Evolutionary conservation across 148 eudicot genomes (phyloP).

Genomic region (Drosera capensis): DNA sequence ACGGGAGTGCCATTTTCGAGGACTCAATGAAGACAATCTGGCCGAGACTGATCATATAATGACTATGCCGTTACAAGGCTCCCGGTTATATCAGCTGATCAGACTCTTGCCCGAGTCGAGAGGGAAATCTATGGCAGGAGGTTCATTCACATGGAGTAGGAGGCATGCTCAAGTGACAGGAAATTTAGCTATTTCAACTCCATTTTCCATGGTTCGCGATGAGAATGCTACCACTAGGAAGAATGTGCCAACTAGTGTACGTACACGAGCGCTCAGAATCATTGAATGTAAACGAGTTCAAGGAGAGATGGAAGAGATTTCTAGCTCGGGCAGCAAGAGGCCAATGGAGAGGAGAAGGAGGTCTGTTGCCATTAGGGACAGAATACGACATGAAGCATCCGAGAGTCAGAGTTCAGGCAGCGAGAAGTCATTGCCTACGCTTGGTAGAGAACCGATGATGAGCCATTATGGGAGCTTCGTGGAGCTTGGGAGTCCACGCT

Average conservation of each 20-base stretch:
- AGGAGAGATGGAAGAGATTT: neutral
- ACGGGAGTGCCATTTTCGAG: conserved; percentile 18
- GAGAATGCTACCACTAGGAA: neutral
- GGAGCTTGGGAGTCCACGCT: no score
- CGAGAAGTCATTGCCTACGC: conserved; percentile 1
- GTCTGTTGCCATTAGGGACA: neutral
- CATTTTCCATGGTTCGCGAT: neutral
- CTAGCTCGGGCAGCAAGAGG: neutral
- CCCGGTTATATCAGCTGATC: conserved; percentile 29
- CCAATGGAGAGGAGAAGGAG: neutral
- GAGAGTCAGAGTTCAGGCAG: conserved; percentile 4
- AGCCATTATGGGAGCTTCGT: no score
- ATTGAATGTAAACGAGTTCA: neutral
- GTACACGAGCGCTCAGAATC: neutral
- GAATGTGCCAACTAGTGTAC: neutral
- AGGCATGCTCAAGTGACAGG: neutral
- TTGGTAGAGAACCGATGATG: conserved; percentile 8
- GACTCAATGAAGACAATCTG: conserved; percentile 33
- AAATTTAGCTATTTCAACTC: neutral
- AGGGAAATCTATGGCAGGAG: conserved; percentile 8
- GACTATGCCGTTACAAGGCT: conserved; percentile 72
- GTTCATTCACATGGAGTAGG: conserved; percentile 3
- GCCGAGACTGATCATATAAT: conserved; percentile 41
- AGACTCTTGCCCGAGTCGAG: conserved; percentile 69
- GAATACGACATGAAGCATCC: neutral